A percentile compares a stretch with the other conserved stretches of the same genome.
phyloP scores from a whole-genome alignment of 140 eudicot species.

The Ambrosia hybrid region DNA sequence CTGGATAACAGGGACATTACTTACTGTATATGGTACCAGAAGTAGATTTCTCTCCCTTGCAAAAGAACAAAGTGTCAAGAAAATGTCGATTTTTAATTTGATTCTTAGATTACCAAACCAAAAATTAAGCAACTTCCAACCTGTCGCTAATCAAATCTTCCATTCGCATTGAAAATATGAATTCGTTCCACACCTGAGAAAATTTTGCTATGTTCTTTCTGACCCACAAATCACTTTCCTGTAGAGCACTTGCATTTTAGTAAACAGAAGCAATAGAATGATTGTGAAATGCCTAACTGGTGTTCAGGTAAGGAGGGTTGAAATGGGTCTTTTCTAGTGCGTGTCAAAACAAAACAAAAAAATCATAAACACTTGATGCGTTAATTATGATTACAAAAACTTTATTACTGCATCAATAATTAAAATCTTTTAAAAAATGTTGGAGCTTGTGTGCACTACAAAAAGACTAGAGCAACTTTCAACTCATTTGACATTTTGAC shows the following conservation, averaged over 20 bases:
- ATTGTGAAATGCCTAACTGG: background rate
- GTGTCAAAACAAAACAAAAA: background rate
- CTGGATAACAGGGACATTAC: slow-evolving; percentile 79
- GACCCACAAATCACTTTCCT: slow-evolving; percentile 50
- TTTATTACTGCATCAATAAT: background rate
- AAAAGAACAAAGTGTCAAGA: slow-evolving; percentile 27
- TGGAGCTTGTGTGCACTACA: background rate
- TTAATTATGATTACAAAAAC: slow-evolving; percentile 10
- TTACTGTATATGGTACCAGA: slow-evolving; percentile 86
- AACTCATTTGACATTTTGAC: background rate
- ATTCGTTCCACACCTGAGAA: slow-evolving; percentile 98
- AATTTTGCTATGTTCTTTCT: slow-evolving; percentile 80
- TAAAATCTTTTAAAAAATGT: background rate
- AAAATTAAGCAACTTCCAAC: slow-evolving; percentile 40
- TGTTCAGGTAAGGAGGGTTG: background rate
- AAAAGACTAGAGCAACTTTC: background rate
- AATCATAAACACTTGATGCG: background rate
- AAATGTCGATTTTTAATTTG: background rate
- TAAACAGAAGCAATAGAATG: slow-evolving; percentile 26
- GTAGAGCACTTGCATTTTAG: slow-evolving; percentile 30
- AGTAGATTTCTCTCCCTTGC: slow-evolving; percentile 89
- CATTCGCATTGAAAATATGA: slow-evolving; percentile 81
- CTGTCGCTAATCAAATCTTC: slow-evolving; percentile 88
- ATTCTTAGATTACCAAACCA: slow-evolving; percentile 3
- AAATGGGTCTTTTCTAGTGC: background rate